Conservation (phyloP, 306 rosid genomes). For the Pachyrhizus erosus region DNA sequence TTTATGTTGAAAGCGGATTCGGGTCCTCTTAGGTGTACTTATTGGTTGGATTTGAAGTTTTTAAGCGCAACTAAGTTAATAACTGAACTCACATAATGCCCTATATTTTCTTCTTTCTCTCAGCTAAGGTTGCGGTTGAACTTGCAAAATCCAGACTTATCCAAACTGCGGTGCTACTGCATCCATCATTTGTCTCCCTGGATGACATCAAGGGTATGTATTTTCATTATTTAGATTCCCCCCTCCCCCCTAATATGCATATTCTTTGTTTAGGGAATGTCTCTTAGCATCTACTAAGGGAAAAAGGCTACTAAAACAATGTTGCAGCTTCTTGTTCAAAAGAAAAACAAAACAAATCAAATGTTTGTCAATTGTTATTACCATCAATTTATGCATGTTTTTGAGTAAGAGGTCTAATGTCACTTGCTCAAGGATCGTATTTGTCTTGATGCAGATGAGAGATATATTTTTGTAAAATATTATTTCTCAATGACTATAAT, state of each 20-base stretch:
- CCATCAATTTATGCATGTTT: conserved; percentile 16
- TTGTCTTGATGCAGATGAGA: conserved; percentile 1
- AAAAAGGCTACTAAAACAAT: conserved; percentile 1
- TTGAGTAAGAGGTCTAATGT: neutral
- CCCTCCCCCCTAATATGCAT: conserved; percentile 11
- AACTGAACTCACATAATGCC: conserved; percentile 7
- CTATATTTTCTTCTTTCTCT: conserved; percentile 16
- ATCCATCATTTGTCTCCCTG: conserved; percentile 70
- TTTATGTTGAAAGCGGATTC: neutral
- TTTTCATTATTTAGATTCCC: conserved; percentile 16
- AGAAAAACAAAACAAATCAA: neutral
- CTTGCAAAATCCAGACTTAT: conserved; percentile 57
- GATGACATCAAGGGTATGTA: conserved; percentile 74
- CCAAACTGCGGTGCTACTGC: conserved; percentile 68
- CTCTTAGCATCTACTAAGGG: neutral
- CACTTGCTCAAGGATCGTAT: neutral
- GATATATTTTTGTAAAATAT: neutral
- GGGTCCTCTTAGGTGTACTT: conserved; percentile 10
- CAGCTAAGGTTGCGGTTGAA: conserved; percentile 81
- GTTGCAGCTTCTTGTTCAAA: neutral
- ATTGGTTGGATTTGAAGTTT: conserved; percentile 15
- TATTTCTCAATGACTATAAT: neutral
- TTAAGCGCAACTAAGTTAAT: neutral
- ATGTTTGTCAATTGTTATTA: neutral
- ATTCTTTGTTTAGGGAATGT: conserved; percentile 5